Percentiles rank a stretch among this genome's conserved stretches.
These are phyloP conservation scores for Daldinia childiae DNA, from an alignment of 495 filamentous ascomycete species.

Conservation along the genomic window DNA sequence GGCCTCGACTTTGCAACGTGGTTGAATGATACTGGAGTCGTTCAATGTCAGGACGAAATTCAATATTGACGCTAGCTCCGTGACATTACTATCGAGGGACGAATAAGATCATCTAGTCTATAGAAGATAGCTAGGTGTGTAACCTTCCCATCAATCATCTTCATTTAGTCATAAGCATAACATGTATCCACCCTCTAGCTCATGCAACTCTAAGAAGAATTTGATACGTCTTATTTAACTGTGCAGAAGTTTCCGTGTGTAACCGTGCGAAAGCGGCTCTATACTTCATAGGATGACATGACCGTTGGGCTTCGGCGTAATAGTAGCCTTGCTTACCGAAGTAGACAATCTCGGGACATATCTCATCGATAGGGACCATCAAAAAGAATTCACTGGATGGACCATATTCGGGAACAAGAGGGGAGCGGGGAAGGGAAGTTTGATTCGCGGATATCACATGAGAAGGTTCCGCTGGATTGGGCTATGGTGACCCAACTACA, in stretches of 20 bases:
- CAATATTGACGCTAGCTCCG: constrained; percentile 30
- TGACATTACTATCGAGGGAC: constrained; percentile 18
- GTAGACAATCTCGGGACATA: constrained; percentile 31
- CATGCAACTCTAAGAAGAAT: constrained; percentile 9
- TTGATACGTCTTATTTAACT: constrained; percentile 15
- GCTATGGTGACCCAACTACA: constrained; percentile 28
- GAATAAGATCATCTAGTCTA: constrained; percentile 20
- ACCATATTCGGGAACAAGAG: constrained; percentile 26
- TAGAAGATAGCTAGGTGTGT: constrained; percentile 16
- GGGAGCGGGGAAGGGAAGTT: constrained; percentile 22
- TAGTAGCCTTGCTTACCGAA: constrained; percentile 40
- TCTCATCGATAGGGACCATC: constrained; percentile 31
- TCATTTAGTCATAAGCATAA: not conserved
- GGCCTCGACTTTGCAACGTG: constrained; percentile 35
- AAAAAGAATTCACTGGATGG: constrained; percentile 23
- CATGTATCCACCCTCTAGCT: constrained; percentile 7
- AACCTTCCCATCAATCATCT: constrained; percentile 16
- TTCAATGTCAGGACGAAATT: constrained; percentile 23
- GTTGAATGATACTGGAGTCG: constrained; percentile 35
- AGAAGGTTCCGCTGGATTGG: constrained; percentile 38
- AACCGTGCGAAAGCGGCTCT: constrained; percentile 28
- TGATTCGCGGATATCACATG: constrained; percentile 32
- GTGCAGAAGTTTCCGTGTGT: constrained; percentile 19
- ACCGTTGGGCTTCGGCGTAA: constrained; percentile 35
- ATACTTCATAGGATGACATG: constrained; percentile 2